These are phyloP conservation scores for Lycium ferocissimum DNA, from an alignment of 257 asterid species.

Conservation along the genomic window DNA sequence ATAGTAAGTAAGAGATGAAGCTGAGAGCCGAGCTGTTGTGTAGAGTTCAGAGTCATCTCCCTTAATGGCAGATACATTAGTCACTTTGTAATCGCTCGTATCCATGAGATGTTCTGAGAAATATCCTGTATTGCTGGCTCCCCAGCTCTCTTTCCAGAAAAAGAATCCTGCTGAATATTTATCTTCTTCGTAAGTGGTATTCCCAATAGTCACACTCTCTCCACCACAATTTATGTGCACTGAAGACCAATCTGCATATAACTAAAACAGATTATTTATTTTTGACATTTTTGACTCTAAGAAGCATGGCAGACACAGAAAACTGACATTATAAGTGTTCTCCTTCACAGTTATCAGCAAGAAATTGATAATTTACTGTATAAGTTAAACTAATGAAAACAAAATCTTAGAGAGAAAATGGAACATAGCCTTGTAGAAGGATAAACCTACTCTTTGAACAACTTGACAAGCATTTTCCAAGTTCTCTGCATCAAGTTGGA, in stretches of 20 bases:
- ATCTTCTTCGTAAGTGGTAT: constrained; percentile 26
- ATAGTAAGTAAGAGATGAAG: constrained; percentile 28
- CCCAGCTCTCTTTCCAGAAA: constrained; percentile 9
- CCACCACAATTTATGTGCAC: constrained; percentile 34
- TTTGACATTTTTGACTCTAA: not conserved
- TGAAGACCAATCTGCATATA: constrained; percentile 14
- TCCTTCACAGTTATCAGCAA: not conserved
- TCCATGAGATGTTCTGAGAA: not conserved
- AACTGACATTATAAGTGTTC: not conserved
- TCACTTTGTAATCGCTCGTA: not conserved
- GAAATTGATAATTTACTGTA: not conserved
- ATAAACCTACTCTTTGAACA: constrained; percentile 50
- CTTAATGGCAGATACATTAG: constrained; percentile 23
- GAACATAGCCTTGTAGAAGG: not conserved
- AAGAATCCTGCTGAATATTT: not conserved
- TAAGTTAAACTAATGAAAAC: not conserved
- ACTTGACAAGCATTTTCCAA: constrained; percentile 41
- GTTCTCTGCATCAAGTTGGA: constrained; percentile 39
- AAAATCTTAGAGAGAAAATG: not conserved
- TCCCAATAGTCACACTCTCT: constrained; percentile 13
- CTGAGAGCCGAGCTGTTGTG: constrained; percentile 35
- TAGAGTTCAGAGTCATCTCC: constrained; percentile 25
- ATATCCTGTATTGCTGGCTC: constrained; percentile 18
- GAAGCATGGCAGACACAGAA: not conserved
- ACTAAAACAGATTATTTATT: not conserved